phyloP scores from a whole-genome alignment of 306 rosid species.

The Abrus pulchellus region DNA sequence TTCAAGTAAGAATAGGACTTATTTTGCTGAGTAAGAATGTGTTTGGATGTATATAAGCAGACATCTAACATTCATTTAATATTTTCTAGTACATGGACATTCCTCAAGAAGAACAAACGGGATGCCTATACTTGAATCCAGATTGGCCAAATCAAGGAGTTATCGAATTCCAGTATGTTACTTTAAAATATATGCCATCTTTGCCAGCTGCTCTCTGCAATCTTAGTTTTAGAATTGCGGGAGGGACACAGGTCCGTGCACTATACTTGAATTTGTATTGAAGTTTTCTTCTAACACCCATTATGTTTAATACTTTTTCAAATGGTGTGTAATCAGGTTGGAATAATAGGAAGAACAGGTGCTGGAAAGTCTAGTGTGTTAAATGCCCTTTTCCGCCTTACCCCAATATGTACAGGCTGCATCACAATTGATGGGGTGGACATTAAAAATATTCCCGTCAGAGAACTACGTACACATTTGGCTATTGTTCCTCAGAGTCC shows the following conservation, averaged over 20 bases:
- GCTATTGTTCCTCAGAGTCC: conserved; percentile 98
- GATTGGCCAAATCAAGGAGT: conserved; percentile 85
- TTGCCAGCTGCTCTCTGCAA: conserved; percentile 81
- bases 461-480: conserved; percentile 85
- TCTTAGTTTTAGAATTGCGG: conserved; percentile 76
- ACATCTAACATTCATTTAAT: conserved; percentile 46
- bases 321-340: conserved; percentile 68
- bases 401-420: conserved; percentile 73
- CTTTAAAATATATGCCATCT: conserved; percentile 90
- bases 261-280: conserved; percentile 18
- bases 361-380: conserved; percentile 98
- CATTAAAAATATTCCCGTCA: conserved; percentile 71
- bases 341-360: conserved; percentile 96
- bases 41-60: conserved; percentile 20
- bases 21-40: conserved; percentile 9
- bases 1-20: conserved; percentile 71
- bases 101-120: conserved; percentile 86
- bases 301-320: conserved; percentile 31
- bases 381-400: conserved; percentile 90
- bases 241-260: conserved; percentile 77
- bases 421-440: conserved; percentile 79
- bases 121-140: conserved; percentile 61
- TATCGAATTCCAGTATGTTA: conserved; percentile 82
- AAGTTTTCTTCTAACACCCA: conserved; percentile 23
- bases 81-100: conserved; percentile 77